These are phyloP conservation scores for Cyphellophora europaea DNA, from an alignment of 2,329 filamentous ascomycete genomes.

Conservation along the genomic window DNA sequence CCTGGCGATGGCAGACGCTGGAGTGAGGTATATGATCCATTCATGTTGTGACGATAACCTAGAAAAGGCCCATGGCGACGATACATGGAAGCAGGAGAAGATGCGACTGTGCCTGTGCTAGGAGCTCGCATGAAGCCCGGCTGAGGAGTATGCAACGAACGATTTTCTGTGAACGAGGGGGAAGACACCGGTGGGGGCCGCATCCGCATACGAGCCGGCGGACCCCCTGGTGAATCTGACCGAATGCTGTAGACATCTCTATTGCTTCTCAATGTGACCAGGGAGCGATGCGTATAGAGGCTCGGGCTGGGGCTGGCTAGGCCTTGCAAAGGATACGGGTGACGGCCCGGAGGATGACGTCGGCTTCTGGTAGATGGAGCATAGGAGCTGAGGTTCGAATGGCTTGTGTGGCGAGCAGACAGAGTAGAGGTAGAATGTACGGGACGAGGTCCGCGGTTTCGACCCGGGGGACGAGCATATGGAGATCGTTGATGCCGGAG, in stretches of 20 bases:
- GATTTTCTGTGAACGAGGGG: conserved; percentile 13
- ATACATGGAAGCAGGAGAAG: conserved; percentile 14
- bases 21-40: conserved; percentile 14
- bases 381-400: conserved; percentile 9
- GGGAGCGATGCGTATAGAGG: conserved; percentile 16
- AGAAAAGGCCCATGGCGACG: conserved; percentile 3
- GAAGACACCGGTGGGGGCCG: conserved; percentile 9
- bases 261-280: conserved; percentile 16
- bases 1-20: conserved; percentile 13
- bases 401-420: conserved; percentile 13
- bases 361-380: conserved; percentile 9
- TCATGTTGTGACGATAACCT: no score
- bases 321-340: conserved; percentile 4
- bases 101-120: conserved; percentile 13
- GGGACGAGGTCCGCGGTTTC: conserved; percentile 10
- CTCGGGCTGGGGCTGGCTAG: conserved; percentile 4
- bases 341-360: conserved; percentile 8
- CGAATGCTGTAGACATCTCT: conserved; percentile 11
- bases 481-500: conserved; percentile 9
- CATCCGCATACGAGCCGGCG: conserved; percentile 3
- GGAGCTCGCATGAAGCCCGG: conserved; percentile 8
- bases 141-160: conserved; percentile 5
- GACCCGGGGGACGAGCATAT: conserved; percentile 5
- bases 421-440: conserved; percentile 11
- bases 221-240: conserved; percentile 12